Percentiles rank a stretch among this genome's conserved stretches.
phyloP scores from a whole-genome alignment of 2,329 filamentous ascomycete species.

The Exophiala sp. region DNA sequence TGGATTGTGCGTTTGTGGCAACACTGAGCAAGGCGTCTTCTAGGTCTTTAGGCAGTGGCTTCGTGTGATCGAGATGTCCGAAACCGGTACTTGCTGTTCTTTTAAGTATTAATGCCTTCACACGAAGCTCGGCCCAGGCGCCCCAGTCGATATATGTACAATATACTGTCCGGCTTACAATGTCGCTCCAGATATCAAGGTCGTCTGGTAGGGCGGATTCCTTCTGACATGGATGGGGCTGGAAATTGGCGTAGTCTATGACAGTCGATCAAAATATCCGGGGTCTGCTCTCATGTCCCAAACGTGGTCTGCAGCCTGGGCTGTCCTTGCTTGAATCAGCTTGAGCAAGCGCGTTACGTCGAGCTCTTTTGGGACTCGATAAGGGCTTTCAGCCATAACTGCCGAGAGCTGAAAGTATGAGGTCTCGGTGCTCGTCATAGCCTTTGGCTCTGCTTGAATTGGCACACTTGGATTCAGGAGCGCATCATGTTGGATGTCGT shows the following conservation, averaged over 20 bases:
- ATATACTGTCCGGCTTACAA: too few species aligned
- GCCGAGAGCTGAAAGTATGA: slow-evolving; percentile 40
- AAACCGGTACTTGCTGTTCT: slow-evolving; percentile 32
- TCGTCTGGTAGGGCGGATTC: slow-evolving; percentile 27
- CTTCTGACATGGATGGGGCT: slow-evolving; percentile 47
- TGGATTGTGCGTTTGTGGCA: slow-evolving; percentile 35
- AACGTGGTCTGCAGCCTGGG: slow-evolving; percentile 52
- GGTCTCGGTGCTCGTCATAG: slow-evolving; percentile 29
- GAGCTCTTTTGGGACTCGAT: slow-evolving; percentile 47
- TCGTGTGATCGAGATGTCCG: background rate
- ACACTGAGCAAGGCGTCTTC: slow-evolving; percentile 42
- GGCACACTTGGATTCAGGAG: slow-evolving; percentile 33
- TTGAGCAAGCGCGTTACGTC: slow-evolving; percentile 46
- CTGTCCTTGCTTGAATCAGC: slow-evolving; percentile 42
- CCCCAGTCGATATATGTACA: too few species aligned
- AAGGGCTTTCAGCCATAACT: slow-evolving; percentile 51
- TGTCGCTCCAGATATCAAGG: slow-evolving; percentile 35
- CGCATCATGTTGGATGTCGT: slow-evolving; percentile 42
- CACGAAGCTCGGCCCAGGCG: too few species aligned
- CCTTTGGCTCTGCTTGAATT: slow-evolving; percentile 38
- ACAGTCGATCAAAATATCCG: slow-evolving; percentile 51
- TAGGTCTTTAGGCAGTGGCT: slow-evolving; percentile 39
- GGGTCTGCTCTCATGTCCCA: slow-evolving; percentile 58
- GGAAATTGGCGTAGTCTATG: slow-evolving; percentile 30
- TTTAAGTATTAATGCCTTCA: too few species aligned